Evolutionary conservation across 208 protist species (phyloP), one percentile per base, ranked within the genome.

Genomic region (Tetramitus jugosus): DNA sequence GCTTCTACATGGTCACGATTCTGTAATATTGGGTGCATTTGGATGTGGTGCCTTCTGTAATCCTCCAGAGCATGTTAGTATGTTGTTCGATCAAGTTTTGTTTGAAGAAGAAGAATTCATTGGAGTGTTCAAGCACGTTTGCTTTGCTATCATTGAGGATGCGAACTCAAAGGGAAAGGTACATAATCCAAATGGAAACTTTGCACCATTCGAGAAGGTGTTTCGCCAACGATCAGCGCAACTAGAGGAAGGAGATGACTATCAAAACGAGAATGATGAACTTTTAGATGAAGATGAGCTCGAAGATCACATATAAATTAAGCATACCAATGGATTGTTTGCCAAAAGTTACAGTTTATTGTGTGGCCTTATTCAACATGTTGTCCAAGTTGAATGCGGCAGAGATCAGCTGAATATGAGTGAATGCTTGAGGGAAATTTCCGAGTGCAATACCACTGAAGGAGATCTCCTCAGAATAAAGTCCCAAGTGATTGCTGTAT

Each of bases 401-500:
- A 31, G 49, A 76, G 31, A 87, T 87, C 26, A 87, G 62, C 10
- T 77, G 56, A 13, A 87, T 77, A 74, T 86, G 80, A 35, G 82
- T 87, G n/a, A 87, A 86, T 3, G 84, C 84, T 79, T 87, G 84
- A 10, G 84, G 84, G 26, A 86, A 87, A 67, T 87, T 87, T 26
- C 79, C 78, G 17, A 84, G 29, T 29, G 81, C 79, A 31, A 67
- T 10, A 14, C 81, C 79, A 46, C 52, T 52, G 69, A 79, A 84
- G 17, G 61, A 64, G 35, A 82, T 79, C n/a, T 80, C 76, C 46
- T 83, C 83, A 45, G 80, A 75, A 67, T 83, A 87, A 35, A 87
- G 65, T 26, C 78, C 80, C 2, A 87, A 64, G 35, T 87, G 84
- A 67, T 87, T 87, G 10, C 80, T 78, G 72, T 87, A 87, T n/a